phyloP scores from a whole-genome alignment of 2,329 filamentous ascomycete genomes.

The Penicillium digitatum region DNA sequence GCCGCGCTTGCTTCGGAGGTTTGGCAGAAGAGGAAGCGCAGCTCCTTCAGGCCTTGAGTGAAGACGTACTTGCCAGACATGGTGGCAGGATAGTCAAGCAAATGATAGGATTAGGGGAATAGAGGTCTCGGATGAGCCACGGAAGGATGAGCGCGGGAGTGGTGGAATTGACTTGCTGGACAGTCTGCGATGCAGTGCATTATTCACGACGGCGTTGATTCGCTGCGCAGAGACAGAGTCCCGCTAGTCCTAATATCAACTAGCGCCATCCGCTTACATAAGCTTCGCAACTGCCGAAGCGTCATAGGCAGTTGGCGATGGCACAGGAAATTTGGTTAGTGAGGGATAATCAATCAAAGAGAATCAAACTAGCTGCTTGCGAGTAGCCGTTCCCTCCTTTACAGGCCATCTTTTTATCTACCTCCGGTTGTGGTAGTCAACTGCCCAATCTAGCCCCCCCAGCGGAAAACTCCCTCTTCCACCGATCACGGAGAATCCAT shows the following conservation, averaged over 20 bases:
- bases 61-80: conserved; percentile 97
- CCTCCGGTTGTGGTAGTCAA: conserved; percentile 8
- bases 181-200: conserved; percentile 12
- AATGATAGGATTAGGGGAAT: neutral
- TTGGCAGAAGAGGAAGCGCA: conserved; percentile 97
- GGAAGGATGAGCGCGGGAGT: conserved; percentile 1
- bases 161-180: conserved; percentile 4
- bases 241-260: conserved; percentile 15
- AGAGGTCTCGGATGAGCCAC: conserved; percentile 8
- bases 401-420: neutral
- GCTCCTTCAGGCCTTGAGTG: conserved; percentile 80
- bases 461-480: conserved; percentile 20
- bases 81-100: conserved; percentile 26
- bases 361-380: neutral
- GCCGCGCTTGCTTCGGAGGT: conserved; percentile 85
- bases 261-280: conserved; percentile 28
- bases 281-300: conserved; percentile 13
- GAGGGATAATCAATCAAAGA: neutral
- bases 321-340: neutral
- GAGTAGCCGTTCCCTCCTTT: too few species aligned
- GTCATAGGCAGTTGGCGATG: neutral
- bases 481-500: conserved; percentile 21
- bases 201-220: conserved; percentile 25
- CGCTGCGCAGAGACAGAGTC: conserved; percentile 15
- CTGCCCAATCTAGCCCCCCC: conserved; percentile 1